These are phyloP conservation scores for Pontederia crassipes DNA, from an alignment of 176 grass and related monocot species.

Conservation along the genomic window DNA sequence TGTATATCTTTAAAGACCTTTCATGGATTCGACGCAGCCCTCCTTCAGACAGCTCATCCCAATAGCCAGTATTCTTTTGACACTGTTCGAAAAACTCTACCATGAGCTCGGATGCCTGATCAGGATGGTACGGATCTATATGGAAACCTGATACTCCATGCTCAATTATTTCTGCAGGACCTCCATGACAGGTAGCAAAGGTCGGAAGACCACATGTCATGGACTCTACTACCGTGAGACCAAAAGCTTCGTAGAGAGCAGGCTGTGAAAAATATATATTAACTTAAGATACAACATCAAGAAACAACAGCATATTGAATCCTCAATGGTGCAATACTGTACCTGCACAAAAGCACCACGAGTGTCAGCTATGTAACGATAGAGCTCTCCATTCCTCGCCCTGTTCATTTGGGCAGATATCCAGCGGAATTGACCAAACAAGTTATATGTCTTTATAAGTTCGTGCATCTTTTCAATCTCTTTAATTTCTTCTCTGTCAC, in stretches of 20 bases:
- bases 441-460: conserved; percentile 56
- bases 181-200: conserved; percentile 88
- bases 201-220: conserved; percentile 96
- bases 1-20: conserved; percentile 35
- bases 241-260: conserved; percentile 95
- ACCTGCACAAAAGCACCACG: conserved; percentile 92
- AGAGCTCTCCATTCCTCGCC: conserved; percentile 76
- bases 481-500: conserved; percentile 76
- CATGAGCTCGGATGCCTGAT: conserved; percentile 54
- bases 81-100: conserved; percentile 69
- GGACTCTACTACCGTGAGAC: conserved; percentile 90
- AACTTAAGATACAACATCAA: neutral
- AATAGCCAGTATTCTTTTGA: conserved; percentile 50
- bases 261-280: conserved; percentile 38
- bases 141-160: conserved; percentile 79
- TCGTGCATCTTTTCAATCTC: conserved; percentile 98
- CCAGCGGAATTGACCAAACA: conserved; percentile 91
- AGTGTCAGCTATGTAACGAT: conserved; percentile 92
- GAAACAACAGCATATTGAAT: neutral
- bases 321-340: conserved; percentile 1
- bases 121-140: conserved; percentile 85
- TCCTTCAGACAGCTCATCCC: conserved; percentile 53
- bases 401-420: conserved; percentile 95
- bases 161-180: conserved; percentile 93
- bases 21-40: conserved; percentile 67